A percentile compares a stretch with the other conserved stretches of the same genome.
Conservation (phyloP, 2,329 filamentous ascomycete species). For the Monilinia laxa region DNA sequence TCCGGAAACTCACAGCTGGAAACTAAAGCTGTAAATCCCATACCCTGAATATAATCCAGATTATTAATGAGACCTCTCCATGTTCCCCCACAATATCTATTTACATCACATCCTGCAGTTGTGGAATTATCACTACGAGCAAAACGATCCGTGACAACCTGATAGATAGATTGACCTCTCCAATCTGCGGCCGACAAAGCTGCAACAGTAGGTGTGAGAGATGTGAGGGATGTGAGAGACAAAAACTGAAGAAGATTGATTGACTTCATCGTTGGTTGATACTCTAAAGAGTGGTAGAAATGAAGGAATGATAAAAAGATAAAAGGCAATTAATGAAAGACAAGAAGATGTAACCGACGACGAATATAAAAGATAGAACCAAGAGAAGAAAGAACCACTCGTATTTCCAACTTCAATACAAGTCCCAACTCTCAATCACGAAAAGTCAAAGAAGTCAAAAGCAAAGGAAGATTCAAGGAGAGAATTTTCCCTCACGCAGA, state of each 20-base stretch:
- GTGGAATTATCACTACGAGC: constrained; percentile 42
- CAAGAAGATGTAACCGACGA: background rate
- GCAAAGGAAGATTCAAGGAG: background rate
- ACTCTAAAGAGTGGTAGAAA: background rate
- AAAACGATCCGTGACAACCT: constrained; percentile 45
- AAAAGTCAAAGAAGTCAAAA: background rate
- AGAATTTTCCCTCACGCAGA: too few relatives aligned
- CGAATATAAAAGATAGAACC: background rate
- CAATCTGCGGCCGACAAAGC: constrained; percentile 39
- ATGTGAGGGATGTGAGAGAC: background rate
- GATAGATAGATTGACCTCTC: constrained; percentile 47
- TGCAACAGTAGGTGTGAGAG: background rate
- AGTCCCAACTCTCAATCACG: too few relatives aligned
- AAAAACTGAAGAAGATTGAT: background rate
- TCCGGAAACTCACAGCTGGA: constrained; percentile 35
- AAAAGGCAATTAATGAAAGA: too few relatives aligned
- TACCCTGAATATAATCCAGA: constrained; percentile 46
- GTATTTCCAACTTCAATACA: background rate
- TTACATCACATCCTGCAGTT: constrained; percentile 29
- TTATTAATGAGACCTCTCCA: constrained; percentile 45
- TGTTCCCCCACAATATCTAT: constrained; percentile 42
- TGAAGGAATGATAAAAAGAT: too few relatives aligned
- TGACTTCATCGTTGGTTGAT: background rate
- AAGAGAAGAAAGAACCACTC: background rate
- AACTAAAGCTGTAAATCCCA: constrained; percentile 42